These are phyloP conservation scores for Phytophthora megakarya DNA, from an alignment of 352 stramenopile species.

Conservation along the genomic window DNA sequence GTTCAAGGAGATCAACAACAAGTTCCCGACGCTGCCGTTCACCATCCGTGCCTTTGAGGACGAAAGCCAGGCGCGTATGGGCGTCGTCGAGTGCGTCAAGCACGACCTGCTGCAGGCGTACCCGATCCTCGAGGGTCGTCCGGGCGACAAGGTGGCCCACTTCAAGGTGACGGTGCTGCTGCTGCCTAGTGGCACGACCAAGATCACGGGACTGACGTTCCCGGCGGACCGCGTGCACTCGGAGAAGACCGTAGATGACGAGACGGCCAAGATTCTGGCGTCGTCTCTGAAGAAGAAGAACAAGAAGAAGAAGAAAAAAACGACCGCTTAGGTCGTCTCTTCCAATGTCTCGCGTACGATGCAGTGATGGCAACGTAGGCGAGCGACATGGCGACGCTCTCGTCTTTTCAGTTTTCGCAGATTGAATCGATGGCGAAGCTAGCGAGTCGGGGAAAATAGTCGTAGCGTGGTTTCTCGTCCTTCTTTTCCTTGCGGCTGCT, in stretches of 20 bases:
- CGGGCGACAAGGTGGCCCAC: constrained; percentile 96
- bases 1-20: constrained; percentile 97
- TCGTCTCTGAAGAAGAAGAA: constrained; percentile 96
- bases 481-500: constrained; percentile 39
- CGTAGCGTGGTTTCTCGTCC: constrained; percentile 29
- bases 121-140: constrained; percentile 95
- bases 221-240: constrained; percentile 90
- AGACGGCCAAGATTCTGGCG: constrained; percentile 89
- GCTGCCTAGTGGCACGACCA: constrained; percentile 93
- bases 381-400: constrained; percentile 24
- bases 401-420: constrained; percentile 27
- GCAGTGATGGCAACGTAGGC: constrained; percentile 2
- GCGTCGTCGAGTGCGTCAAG: constrained; percentile 97
- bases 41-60: constrained; percentile 96
- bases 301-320: constrained; percentile 94
- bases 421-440: constrained; percentile 35
- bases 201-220: constrained; percentile 96
- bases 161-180: constrained; percentile 99
- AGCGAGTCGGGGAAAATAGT: constrained; percentile 33
- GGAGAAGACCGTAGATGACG: constrained; percentile 93
- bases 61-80: constrained; percentile 96
- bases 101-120: constrained; percentile 98
- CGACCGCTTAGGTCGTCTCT: constrained; percentile 40
- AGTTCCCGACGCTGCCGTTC: constrained; percentile 99
- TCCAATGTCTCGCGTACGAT: constrained; percentile 4